Conservation (phyloP, 495 filamentous ascomycete genomes). For the Penicillium argentinense region DNA sequence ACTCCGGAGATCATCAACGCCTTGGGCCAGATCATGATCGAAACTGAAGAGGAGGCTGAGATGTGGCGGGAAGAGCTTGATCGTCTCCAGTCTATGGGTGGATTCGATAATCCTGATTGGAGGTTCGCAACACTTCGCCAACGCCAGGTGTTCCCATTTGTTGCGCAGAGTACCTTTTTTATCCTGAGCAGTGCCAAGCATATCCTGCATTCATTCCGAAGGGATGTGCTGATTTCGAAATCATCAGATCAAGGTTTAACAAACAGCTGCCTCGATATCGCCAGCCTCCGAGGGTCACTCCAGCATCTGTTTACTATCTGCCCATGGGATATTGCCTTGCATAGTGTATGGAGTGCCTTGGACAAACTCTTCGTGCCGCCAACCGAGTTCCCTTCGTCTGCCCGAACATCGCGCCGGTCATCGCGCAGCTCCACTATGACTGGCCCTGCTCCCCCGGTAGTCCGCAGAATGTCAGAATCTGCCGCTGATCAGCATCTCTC, state of each 20-base stretch:
- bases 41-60: constrained; percentile 38
- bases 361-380: constrained; percentile 67
- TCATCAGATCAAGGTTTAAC: constrained; percentile 3
- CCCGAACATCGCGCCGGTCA: constrained; percentile 35
- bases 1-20: constrained; percentile 42
- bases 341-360: constrained; percentile 76
- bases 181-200: constrained; percentile 65
- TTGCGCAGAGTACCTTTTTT: constrained; percentile 73
- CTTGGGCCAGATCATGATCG: constrained; percentile 34
- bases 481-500: constrained; percentile 39
- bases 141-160: constrained; percentile 52
- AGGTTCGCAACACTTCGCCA: constrained; percentile 39
- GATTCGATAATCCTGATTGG: constrained; percentile 42
- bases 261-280: constrained; percentile 29
- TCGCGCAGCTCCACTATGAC: constrained; percentile 35
- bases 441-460: constrained; percentile 24
- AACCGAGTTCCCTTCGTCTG: constrained; percentile 45
- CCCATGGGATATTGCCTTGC: constrained; percentile 58
- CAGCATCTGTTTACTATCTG: constrained; percentile 39
- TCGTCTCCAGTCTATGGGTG: constrained; percentile 38
- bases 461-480: constrained; percentile 28
- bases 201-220: constrained; percentile 64
- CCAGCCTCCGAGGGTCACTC: constrained; percentile 32
- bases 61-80: constrained; percentile 42
- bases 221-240: constrained; percentile 25